Base-by-base conservation (phyloP, 306 rosid species). In the Fragaria ananassa region DNA sequence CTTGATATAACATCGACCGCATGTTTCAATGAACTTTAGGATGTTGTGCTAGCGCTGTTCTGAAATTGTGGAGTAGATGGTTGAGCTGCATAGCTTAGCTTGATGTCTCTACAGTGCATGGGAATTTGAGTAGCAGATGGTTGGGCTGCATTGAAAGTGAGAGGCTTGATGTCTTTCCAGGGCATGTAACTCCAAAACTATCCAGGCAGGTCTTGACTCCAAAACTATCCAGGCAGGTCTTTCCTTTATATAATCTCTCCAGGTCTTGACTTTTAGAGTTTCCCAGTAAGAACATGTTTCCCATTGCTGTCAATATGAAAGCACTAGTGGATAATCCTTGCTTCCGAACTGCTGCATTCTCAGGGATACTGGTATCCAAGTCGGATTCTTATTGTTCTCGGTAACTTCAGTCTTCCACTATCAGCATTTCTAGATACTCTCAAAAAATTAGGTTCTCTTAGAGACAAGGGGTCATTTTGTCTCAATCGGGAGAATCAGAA, bases 241-340 rank as follows among this genome's bases (percentile, higher is more conserved):
- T 76, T 77, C 63, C 94, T 27, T 23, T 74, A 80, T 57, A 67
- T 58, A 86, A 88, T 49, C 79, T 86, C 87, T 90, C 97, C 44
- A 95, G 83, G 25, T 92, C 93, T 29, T 4, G 97, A 90, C 65
- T 89, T 89, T 78, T 88, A 85, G 76, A 88, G 53, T 83, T 90
- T 90, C 73, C 97, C 90, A 84, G 90, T 81, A 35, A 92, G 91
- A 44, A 44, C 87, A 71, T 94, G 98, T 76, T 85, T 74, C 68
- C 98, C 97, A 54, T 47, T 83, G 74, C 78, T 86, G 84, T 94
- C 89, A 88, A 94, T 92, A 86, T 92, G 91, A 83, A 89, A 94
- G 81, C 98, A 92, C 87, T 82, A 94, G 77, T 31, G 93, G 96
- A 81, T 79, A 84, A 3, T 92, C 98, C 98, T 88, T 94, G 85